Conservation (phyloP, 257 asterid genomes). For the Rehmannia glutinosa region DNA sequence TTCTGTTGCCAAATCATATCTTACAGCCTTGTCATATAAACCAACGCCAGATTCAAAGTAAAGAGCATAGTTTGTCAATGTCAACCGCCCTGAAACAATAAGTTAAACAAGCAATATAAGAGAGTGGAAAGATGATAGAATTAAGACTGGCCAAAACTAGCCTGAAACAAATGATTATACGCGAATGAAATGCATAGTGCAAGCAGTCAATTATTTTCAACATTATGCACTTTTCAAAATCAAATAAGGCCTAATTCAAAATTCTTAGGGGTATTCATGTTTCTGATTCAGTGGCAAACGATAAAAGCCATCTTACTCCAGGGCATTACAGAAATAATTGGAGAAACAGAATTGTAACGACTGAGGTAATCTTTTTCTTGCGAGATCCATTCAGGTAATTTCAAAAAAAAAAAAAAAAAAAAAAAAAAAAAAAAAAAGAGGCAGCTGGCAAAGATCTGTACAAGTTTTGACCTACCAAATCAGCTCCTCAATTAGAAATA, state of each 20-base stretch:
- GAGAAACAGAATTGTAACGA: neutral
- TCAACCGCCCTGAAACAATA: slow-evolving; percentile 68
- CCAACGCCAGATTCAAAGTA: slow-evolving; percentile 92
- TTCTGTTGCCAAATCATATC: slow-evolving; percentile 73
- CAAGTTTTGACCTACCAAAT: slow-evolving; percentile 16
- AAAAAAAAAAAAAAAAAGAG: neutral
- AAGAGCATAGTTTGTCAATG: slow-evolving; percentile 76
- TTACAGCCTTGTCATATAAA: slow-evolving; percentile 79
- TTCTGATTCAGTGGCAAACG: slow-evolving; percentile 7
- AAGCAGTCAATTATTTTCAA: neutral
- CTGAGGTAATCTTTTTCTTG: neutral
- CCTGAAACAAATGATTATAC: neutral
- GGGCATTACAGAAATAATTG: neutral
- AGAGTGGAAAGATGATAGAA: slow-evolving; percentile 11
- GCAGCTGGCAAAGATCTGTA: slow-evolving; percentile 9
- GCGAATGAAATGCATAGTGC: neutral
- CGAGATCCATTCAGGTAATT: neutral
- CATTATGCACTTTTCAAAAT: slow-evolving; percentile 2
- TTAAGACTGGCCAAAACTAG: slow-evolving; percentile 5
- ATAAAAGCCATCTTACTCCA: neutral
- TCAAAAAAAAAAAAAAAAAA: too few species aligned
- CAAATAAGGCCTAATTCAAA: neutral
- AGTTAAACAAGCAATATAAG: slow-evolving; percentile 14
- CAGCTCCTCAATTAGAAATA: slow-evolving; percentile 18
- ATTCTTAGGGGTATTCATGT: neutral